Evolutionary conservation across 441 rosid genomes (phyloP).

Genomic region (Viola pubescens): DNA sequence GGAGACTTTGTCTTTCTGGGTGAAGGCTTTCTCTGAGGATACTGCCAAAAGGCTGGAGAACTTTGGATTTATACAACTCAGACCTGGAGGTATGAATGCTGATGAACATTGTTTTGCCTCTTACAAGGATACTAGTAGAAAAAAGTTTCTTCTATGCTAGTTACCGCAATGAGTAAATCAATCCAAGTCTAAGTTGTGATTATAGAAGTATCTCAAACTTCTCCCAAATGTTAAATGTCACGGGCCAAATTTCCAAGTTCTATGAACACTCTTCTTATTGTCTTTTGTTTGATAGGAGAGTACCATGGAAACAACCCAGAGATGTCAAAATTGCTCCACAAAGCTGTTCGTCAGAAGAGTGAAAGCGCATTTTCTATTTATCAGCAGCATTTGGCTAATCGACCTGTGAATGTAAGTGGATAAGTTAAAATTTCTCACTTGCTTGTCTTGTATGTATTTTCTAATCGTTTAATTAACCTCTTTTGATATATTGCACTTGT

Average conservation of each 20-base stretch:
- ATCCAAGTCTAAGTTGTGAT: too few species aligned
- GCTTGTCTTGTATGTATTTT: background rate
- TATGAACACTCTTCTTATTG: too few species aligned
- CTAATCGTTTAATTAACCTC: constrained; percentile 10
- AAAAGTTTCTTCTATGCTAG: background rate
- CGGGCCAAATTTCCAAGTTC: too few species aligned
- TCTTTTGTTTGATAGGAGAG: constrained; percentile 49
- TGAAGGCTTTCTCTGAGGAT: constrained; percentile 96
- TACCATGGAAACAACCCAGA: constrained; percentile 99
- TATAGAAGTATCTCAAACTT: too few species aligned
- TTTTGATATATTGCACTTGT: constrained; percentile 18
- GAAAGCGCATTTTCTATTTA: constrained; percentile 86
- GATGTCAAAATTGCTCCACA: constrained; percentile 96
- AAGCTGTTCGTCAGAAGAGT: constrained; percentile 98
- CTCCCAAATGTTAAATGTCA: too few species aligned
- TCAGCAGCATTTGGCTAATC: constrained; percentile 94
- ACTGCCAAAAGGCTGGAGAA: constrained; percentile 98
- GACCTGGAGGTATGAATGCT: constrained; percentile 76
- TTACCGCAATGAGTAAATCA: background rate
- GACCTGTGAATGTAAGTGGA: constrained; percentile 82
- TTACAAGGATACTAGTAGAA: background rate
- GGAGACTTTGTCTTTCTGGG: constrained; percentile 97
- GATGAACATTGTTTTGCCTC: constrained; percentile 4
- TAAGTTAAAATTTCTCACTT: constrained; percentile 3
- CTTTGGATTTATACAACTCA: constrained; percentile 86